Evolutionary conservation across 257 asterid species (phyloP).

Genomic region (Solanum pimpinellifolium): DNA sequence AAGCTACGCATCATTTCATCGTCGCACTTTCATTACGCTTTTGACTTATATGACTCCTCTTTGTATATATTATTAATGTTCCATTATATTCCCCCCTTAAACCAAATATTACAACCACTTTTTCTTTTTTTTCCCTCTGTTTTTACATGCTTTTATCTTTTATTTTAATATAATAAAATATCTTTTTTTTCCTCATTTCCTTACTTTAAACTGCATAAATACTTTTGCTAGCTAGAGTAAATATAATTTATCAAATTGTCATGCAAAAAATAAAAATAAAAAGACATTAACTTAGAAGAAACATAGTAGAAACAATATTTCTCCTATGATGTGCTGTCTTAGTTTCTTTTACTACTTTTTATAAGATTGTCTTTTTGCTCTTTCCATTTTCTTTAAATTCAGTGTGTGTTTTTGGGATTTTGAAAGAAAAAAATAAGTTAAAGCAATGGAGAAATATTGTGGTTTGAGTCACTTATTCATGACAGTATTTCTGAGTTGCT

Average conservation of each 20-base stretch:
- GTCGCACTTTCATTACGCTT: slow-evolving; percentile 45
- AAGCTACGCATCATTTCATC: slow-evolving; percentile 80
- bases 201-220: neutral
- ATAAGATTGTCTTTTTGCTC: neutral
- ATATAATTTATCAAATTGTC: neutral
- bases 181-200: neutral
- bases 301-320: neutral
- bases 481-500: slow-evolving; percentile 76
- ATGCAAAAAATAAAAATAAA: neutral
- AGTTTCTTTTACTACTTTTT: neutral
- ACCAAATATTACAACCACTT: neutral
- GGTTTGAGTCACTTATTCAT: slow-evolving; percentile 82
- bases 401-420: neutral
- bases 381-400: neutral
- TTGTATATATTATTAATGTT: neutral
- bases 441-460: neutral
- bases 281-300: neutral
- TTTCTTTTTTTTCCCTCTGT: neutral
- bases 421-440: neutral
- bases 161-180: neutral
- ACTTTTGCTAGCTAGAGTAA: neutral
- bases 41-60: slow-evolving; percentile 17
- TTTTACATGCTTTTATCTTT: neutral
- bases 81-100: neutral
- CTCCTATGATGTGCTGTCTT: neutral